Evolutionary conservation across 257 asterid genomes (phyloP).

Genomic region (Solanum appendiculatum): DNA sequence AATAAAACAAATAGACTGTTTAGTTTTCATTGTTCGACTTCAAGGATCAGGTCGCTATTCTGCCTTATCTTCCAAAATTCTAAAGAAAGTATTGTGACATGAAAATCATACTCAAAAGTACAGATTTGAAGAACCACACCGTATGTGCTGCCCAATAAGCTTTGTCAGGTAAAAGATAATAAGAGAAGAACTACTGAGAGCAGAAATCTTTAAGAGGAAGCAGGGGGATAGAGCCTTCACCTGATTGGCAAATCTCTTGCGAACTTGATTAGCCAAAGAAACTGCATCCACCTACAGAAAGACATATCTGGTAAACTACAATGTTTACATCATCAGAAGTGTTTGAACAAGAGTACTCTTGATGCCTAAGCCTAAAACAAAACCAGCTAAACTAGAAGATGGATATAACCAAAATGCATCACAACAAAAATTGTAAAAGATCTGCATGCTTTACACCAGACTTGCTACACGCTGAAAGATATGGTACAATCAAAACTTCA

Average conservation of each 20-base stretch:
- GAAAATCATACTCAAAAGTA: not conserved
- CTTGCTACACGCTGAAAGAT: not conserved
- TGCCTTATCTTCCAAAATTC: not conserved
- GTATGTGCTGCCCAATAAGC: not conserved
- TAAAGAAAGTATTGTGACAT: not conserved
- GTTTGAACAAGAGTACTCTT: not conserved
- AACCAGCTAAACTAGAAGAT: not conserved
- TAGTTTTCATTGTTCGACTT: not conserved
- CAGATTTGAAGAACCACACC: not conserved
- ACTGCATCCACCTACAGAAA: slow-evolving; percentile 75
- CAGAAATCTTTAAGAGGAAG: not conserved
- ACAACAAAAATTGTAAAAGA: not conserved
- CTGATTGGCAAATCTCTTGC: slow-evolving; percentile 64
- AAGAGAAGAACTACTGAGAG: not conserved
- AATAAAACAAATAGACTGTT: not conserved
- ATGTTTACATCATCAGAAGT: not conserved
- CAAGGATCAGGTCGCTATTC: not conserved
- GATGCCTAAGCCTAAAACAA: not conserved
- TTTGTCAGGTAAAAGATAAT: not conserved
- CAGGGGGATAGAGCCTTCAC: slow-evolving; percentile 22
- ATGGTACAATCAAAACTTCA: not conserved
- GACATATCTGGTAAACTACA: slow-evolving; percentile 9
- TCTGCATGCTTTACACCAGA: not conserved
- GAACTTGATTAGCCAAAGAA: slow-evolving; percentile 62
- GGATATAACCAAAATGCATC: not conserved